Base-by-base conservation (phyloP, 805 yeast species). In the Suhomyces emberorum region DNA sequence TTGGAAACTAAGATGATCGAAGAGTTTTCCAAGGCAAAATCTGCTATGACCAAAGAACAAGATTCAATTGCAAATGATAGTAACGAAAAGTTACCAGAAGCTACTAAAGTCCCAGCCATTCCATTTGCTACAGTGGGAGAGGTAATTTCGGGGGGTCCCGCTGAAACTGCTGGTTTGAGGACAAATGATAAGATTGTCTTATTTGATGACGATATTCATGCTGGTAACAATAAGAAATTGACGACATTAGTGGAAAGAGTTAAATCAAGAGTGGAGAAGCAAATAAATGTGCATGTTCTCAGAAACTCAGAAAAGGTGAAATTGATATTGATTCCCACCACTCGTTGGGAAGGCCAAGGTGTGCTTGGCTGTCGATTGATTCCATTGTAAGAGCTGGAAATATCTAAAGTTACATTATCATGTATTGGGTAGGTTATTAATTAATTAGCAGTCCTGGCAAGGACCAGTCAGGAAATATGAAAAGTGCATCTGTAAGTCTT, bases 291-390 rank as follows among this genome's bases (percentile, higher is more conserved):
- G 11, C 51, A 46, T 17, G 46, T 68, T 3, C 28, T 53, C 27
- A 54, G 81, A 50, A 56, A 52, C 16, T 44, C 43, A 38, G 32
- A 49, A 38, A n/a, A 35, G 28, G 4, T 46, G 9, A 17, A 20
- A 7, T 16, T 58, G 49, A 18, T 48, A 44, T 32, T 54, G 64
- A 37, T 49, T 3, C 91, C 89, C 1, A 56, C 70, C 4, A 55
- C 61, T 11, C 10, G 24, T 12, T 84, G 89, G 89, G 65, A 62
- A 28, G 91, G 91, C 6, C 60, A 62, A 23, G 89, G 91, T 2
- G 45, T 79, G n/a, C 57, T 83, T 22, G 91, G 91, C 1, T 83
- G 88, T 56, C 76, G 72, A 42, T 48, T 83, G 24, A 62, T 64
- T 15, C 73, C 72, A 31, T 31, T 72, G 21, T 72, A 55, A 52